A percentile compares a stretch with the other conserved stretches of the same genome.
phyloP scores from a whole-genome alignment of 225 moss, liverwort and hornwort species.

The Polytrichum formosum region DNA sequence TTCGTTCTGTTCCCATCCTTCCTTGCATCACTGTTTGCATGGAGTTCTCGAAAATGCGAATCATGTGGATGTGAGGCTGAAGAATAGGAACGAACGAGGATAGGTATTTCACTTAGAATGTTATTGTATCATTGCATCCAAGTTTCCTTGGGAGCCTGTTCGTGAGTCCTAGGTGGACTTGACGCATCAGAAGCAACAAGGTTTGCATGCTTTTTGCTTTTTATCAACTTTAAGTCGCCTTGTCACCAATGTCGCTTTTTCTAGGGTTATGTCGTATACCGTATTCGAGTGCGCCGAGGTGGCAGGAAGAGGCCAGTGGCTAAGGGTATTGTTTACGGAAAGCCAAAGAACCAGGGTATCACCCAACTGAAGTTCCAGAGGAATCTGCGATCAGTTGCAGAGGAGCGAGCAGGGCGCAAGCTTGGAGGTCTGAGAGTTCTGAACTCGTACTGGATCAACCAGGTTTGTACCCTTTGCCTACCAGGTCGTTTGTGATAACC shows the following conservation, averaged over 20 bases:
- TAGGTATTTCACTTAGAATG: too few relatives aligned
- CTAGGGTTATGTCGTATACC: conserved; percentile 86
- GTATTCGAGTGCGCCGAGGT: conserved; percentile 83
- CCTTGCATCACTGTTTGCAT: too few relatives aligned
- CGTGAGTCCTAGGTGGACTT: too few relatives aligned
- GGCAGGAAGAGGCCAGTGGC: conserved; percentile 91
- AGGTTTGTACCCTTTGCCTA: conserved; percentile 30
- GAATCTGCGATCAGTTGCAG: conserved; percentile 83
- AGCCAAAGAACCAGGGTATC: conserved; percentile 96
- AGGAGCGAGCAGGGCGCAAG: conserved; percentile 92
- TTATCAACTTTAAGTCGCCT: background rate
- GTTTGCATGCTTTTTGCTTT: too few relatives aligned
- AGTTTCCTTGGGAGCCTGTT: too few relatives aligned
- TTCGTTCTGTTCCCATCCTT: too few relatives aligned
- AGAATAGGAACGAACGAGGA: too few relatives aligned
- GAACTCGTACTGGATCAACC: conserved; percentile 95
- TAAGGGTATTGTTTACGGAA: conserved; percentile 91
- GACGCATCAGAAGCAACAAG: too few relatives aligned
- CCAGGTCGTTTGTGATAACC: background rate
- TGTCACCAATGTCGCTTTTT: background rate
- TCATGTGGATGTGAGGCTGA: too few relatives aligned
- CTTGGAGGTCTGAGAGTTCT: conserved; percentile 85
- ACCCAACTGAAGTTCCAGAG: conserved; percentile 94
- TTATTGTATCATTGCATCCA: too few relatives aligned
- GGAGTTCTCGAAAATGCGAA: too few relatives aligned